Base-by-base conservation (phyloP, 495 filamentous ascomycete species). In the Lasiosphaeria ovina region DNA sequence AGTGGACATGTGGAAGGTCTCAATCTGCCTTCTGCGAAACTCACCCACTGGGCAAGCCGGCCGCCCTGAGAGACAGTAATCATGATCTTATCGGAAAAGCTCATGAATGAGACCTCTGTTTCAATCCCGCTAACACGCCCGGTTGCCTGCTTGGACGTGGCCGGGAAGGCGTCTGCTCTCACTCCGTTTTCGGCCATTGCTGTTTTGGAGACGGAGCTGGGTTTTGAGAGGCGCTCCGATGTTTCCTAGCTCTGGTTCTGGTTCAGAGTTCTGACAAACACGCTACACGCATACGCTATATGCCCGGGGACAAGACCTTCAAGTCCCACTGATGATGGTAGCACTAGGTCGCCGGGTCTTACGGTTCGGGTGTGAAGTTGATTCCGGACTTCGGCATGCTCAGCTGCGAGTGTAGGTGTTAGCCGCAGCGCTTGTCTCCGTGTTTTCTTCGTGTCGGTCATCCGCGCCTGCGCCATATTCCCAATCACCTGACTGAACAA, bases 31-130 rank as follows among this genome's bases (percentile, higher is more conserved):
- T n/a, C n/a, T 17, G n/a, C 24, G 48, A 60, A 36, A 77, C 77
- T 62, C 70, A 97, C 92, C 94, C 94, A 98, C 77, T 98, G 94
- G 8, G 90, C 88, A 40, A 97, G 77, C 63, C 90, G 83, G 45
- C 93, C 94, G 59, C 84, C 82, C 72, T 97, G 93, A 3, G 89
- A 89, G 59, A 98, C 83, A 0, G 92, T 97, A 48, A 98, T 74
- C 68, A 98, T 77, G 70, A 98, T 95, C 72, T 91, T 96, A 79
- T 98, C 94, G 10, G 88, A 85, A 77, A 98, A 97, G 65, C 77
- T 83, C 40, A 90, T 74, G 6, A 77, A 79, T 53, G 83, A 85
- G 50, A 90, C 85, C 64, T 91, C 85, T 4, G 94, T 98, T 14
- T 79, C 72, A 45, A 87, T 73, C 9, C 85, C 87, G 63, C 86